Base-by-base conservation (phyloP, 2,329 filamentous ascomycete species). In the Diaporthe vexans region DNA sequence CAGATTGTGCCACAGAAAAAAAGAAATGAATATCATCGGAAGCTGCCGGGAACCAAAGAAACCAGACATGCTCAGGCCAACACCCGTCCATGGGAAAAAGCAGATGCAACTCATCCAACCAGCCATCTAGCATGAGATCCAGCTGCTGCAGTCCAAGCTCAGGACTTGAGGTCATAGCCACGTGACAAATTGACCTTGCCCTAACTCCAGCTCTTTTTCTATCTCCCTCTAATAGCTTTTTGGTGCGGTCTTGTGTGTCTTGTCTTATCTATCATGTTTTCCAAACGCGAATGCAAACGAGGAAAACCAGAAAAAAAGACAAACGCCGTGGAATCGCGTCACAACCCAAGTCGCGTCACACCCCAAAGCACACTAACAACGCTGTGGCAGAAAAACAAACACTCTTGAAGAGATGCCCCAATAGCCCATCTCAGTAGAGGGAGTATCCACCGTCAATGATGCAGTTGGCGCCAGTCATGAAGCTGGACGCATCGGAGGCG, bases 381-480 rank as follows among this genome's bases (percentile, higher is more conserved):
- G 37, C 24, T 10, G 37, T 59, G 13, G 21, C 3, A 59, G 29
- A 1, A 51, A 24, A 26, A 46, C 35, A 19, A 57, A 43, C 2
- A 48, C 13, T 11, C 3, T 13, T 40, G 13, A 13, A 13, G 11
- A 13, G 4, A 3, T 13, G 40, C 40, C 13, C 40, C 11, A 37
- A 9, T 24, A n/a, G 21, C 3, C 17, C 51, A 43, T 76, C 79
- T 85, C 86, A 90, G 83, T 88, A 91, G 79, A 90, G 88, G 58
- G 90, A 91, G 86, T 93, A 93, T 65, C 91, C 91, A 79, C 91
- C 92, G 79, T 94, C 92, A 76, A 93, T 93, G 81, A 92, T 85
- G 83, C 92, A 88, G 85, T 95, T 93, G 81, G 89, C 88, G 70
- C 94, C 94, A 48, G 94, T 95, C 92, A 95, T 94, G 86, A 94